These are phyloP conservation scores for Logfia minima DNA, from an alignment of 129 eudicot genomes.

Conservation along the genomic window DNA sequence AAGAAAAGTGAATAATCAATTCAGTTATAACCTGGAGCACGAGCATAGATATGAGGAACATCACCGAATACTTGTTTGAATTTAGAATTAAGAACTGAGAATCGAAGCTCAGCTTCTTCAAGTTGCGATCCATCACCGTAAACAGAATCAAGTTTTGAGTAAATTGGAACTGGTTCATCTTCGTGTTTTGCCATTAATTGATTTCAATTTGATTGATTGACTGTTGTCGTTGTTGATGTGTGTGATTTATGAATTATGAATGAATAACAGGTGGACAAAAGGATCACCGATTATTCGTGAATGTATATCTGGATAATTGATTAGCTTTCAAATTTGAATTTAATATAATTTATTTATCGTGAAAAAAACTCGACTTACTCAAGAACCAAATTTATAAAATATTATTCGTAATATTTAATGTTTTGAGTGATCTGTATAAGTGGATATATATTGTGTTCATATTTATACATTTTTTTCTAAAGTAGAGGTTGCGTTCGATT, in stretches of 20 bases:
- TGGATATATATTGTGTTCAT: too few relatives aligned
- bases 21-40: slow-evolving; percentile 74
- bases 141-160: slow-evolving; percentile 56
- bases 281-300: slow-evolving; percentile 22
- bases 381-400: not conserved
- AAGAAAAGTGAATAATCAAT: not conserved
- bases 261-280: slow-evolving; percentile 4
- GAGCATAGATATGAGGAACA: slow-evolving; percentile 67
- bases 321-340: slow-evolving; percentile 14
- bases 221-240: not conserved
- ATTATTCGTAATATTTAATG: not conserved
- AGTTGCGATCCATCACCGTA: slow-evolving; percentile 84
- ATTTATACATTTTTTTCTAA: too few relatives aligned
- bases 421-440: not conserved
- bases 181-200: slow-evolving; percentile 69
- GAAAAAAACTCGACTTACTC: slow-evolving; percentile 1
- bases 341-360: not conserved
- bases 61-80: slow-evolving; percentile 51
- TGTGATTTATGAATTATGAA: not conserved
- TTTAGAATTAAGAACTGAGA: slow-evolving; percentile 52
- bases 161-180: slow-evolving; percentile 71
- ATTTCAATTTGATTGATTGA: slow-evolving; percentile 6
- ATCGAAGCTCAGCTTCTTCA: slow-evolving; percentile 84
- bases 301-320: slow-evolving; percentile 13
- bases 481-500: too few relatives aligned